A percentile compares a stretch with the other conserved stretches of the same genome.
Evolutionary conservation across 2,329 filamentous ascomycete species (phyloP).

Genomic region (Graphium sp.): DNA sequence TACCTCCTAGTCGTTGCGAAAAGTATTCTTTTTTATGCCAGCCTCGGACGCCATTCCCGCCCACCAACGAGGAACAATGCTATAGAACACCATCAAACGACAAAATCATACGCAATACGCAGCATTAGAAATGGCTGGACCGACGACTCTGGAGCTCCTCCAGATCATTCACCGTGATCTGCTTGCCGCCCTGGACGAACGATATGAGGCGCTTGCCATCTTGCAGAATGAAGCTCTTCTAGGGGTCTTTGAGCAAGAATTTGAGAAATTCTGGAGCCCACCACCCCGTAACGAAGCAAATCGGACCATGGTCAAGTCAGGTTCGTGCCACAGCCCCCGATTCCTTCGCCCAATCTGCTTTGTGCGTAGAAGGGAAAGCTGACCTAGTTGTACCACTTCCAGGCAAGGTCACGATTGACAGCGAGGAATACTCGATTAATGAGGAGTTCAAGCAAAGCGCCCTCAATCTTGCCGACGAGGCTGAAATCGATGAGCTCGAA

Average conservation of each 20-base stretch:
- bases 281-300: slow-evolving; percentile 58
- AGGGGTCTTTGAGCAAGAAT: slow-evolving; percentile 51
- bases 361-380: too few relatives aligned
- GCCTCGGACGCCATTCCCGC: too few relatives aligned
- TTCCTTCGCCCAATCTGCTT: slow-evolving; percentile 1
- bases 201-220: slow-evolving; percentile 41
- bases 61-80: too few relatives aligned
- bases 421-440: slow-evolving; percentile 65
- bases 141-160: slow-evolving; percentile 58
- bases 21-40: too few relatives aligned
- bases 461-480: slow-evolving; percentile 68
- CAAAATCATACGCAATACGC: too few relatives aligned
- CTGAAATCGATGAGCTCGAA: slow-evolving; percentile 80
- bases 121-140: slow-evolving; percentile 64
- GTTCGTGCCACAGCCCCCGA: slow-evolving; percentile 25
- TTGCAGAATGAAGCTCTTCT: slow-evolving; percentile 55
- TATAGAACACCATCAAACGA: too few relatives aligned
- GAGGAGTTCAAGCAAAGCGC: slow-evolving; percentile 72
- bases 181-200: slow-evolving; percentile 54
- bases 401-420: slow-evolving; percentile 64
- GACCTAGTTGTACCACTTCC: too few relatives aligned
- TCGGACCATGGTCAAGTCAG: slow-evolving; percentile 51
- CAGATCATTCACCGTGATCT: slow-evolving; percentile 79
- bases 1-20: too few relatives aligned
- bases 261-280: slow-evolving; percentile 62